Evolutionary conservation across 352 stramenopile genomes (phyloP).

Genomic region (Phytophthora idaei): DNA sequence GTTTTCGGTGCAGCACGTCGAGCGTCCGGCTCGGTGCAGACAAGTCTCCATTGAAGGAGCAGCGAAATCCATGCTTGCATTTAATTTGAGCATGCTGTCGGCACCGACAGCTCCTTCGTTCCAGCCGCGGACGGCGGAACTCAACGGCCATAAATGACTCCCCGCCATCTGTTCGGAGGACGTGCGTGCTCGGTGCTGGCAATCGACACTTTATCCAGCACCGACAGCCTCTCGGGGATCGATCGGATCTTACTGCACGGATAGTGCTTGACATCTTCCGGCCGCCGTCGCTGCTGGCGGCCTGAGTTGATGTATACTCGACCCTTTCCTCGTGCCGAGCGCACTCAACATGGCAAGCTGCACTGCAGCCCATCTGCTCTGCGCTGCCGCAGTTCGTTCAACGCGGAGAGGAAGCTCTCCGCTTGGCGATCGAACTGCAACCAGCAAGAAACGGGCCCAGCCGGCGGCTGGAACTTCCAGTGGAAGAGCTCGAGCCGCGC

Average conservation of each 20-base stretch:
- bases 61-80: neutral
- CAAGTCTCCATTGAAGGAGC: constrained; percentile 14
- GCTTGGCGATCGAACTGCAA: constrained; percentile 27
- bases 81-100: constrained; percentile 21
- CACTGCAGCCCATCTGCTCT: neutral
- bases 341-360: constrained; percentile 14
- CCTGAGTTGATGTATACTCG: constrained; percentile 4
- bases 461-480: constrained; percentile 1
- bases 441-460: constrained; percentile 30
- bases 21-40: constrained; percentile 19
- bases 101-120: constrained; percentile 19
- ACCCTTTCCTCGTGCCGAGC: constrained; percentile 6
- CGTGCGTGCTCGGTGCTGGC: constrained; percentile 9
- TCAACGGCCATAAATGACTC: constrained; percentile 16
- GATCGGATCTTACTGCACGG: constrained; percentile 27
- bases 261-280: constrained; percentile 31
- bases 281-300: constrained; percentile 2
- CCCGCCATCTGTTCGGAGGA: constrained; percentile 25
- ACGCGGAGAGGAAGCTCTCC: neutral
- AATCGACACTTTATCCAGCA: constrained; percentile 31
- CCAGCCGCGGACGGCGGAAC: constrained; percentile 26
- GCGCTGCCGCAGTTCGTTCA: neutral
- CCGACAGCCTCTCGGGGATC: constrained; percentile 5
- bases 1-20: constrained; percentile 32
- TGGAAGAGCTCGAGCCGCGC: neutral